These are phyloP conservation scores for Baudoinia panamericana DNA, from an alignment of 495 filamentous ascomycete species.

Conservation along the genomic window DNA sequence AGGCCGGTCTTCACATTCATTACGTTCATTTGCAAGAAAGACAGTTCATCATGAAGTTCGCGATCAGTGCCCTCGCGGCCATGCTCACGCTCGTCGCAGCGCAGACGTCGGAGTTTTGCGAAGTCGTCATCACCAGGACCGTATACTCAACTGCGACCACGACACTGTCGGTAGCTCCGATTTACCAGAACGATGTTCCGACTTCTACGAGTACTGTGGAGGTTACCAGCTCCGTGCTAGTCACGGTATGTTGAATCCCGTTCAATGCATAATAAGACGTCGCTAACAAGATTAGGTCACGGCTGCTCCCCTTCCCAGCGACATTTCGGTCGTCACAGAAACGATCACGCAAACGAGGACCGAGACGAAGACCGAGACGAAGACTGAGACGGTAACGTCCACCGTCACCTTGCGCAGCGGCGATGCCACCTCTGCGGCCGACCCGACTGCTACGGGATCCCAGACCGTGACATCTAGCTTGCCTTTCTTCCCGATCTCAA, in stretches of 20 bases:
- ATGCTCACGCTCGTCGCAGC: background rate
- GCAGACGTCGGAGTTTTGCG: conserved; percentile 2
- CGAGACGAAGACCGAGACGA: background rate
- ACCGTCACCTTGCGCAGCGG: too few species aligned
- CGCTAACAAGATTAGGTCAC: conserved; percentile 1
- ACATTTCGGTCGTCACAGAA: background rate
- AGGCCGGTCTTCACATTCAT: background rate
- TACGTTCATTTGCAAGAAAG: background rate
- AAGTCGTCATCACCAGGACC: conserved; percentile 11
- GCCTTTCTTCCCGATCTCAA: too few species aligned
- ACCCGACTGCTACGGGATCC: too few species aligned
- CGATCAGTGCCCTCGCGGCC: conserved; percentile 1
- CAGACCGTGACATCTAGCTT: too few species aligned
- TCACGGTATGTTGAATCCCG: conserved; percentile 7
- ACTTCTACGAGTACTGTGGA: conserved; percentile 7
- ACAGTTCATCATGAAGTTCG: conserved; percentile 4
- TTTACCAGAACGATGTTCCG: background rate
- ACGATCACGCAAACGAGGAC: conserved; percentile 2
- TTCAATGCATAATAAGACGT: too few species aligned
- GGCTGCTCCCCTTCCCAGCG: conserved; percentile 3
- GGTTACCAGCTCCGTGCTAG: conserved; percentile 8
- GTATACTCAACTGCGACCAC: conserved; percentile 1
- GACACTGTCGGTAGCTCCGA: background rate
- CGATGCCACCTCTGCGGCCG: too few species aligned
- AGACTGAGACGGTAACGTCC: too few species aligned